phyloP scores from a whole-genome alignment of 1,284 basidiomycete genomes.

The Cutaneotrichosporon sp. region DNA sequence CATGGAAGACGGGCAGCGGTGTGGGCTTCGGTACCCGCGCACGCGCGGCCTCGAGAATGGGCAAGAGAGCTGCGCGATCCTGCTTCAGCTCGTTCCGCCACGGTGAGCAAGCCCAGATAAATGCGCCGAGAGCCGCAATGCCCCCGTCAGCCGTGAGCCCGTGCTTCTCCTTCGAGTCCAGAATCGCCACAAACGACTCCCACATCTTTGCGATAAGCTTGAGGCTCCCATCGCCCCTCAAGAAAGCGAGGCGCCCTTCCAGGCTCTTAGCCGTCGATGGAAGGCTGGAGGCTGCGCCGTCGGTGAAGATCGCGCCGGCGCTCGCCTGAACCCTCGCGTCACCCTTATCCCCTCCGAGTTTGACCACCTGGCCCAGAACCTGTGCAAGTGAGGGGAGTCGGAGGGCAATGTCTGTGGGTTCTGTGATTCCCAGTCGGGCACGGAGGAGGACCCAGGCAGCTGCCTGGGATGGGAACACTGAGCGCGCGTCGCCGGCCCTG shows the following conservation, averaged over 20 bases:
- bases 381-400: not conserved
- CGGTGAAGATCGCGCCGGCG: not conserved
- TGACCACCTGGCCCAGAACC: not conserved
- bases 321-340: not conserved
- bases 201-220: not conserved
- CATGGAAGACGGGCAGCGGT: constrained; percentile 19
- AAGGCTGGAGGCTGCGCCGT: not conserved
- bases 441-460: constrained; percentile 15
- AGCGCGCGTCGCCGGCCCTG: not conserved
- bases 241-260: constrained; percentile 2
- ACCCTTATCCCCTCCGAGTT: not conserved
- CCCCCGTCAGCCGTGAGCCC: not conserved
- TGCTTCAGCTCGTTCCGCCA: not conserved
- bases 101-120: constrained; percentile 1
- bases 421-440: constrained; percentile 1
- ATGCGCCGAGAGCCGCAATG: not conserved
- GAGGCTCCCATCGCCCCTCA: constrained; percentile 2
- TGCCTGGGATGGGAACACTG: constrained; percentile 3
- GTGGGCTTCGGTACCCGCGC: constrained; percentile 16
- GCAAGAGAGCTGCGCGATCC: not conserved
- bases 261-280: constrained; percentile 3
- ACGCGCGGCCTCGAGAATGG: constrained; percentile 1
- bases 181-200: not conserved
- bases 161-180: not conserved
- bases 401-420: not conserved